A percentile compares a stretch with the other conserved stretches of the same genome.
These are phyloP conservation scores for Xylaria flabelliformis DNA, from an alignment of 495 filamentous ascomycete species.

Conservation along the genomic window DNA sequence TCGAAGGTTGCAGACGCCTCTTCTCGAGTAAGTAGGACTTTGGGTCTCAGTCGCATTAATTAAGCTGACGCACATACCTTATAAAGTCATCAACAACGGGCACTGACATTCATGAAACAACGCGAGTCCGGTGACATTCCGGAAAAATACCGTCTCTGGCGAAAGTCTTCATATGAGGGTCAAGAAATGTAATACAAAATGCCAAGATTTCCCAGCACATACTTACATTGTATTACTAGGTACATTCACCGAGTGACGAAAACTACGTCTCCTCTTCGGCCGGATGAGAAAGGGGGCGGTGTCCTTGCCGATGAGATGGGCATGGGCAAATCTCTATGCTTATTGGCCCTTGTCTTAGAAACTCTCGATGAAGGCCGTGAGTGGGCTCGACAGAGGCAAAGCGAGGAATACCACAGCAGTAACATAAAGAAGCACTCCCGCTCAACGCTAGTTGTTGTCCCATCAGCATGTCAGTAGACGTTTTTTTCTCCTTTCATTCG, in stretches of 20 bases:
- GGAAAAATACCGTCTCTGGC: slow-evolving; percentile 37
- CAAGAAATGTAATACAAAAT: slow-evolving; percentile 31
- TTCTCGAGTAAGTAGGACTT: slow-evolving; percentile 35
- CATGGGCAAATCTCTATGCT: slow-evolving; percentile 53
- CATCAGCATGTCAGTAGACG: slow-evolving; percentile 38
- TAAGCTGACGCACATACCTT: slow-evolving; percentile 1
- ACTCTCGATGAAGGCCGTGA: slow-evolving; percentile 36
- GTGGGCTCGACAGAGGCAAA: slow-evolving; percentile 51
- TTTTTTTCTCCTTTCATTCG: too few species aligned
- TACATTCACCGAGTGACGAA: slow-evolving; percentile 42
- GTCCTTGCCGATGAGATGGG: slow-evolving; percentile 57
- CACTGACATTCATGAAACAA: slow-evolving; percentile 43
- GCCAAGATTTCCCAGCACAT: background rate
- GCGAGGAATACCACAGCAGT: slow-evolving; percentile 8
- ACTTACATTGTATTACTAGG: slow-evolving; percentile 24
- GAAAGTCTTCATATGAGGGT: slow-evolving; percentile 27
- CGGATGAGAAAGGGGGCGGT: slow-evolving; percentile 42
- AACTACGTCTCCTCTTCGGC: slow-evolving; percentile 27
- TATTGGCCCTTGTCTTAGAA: slow-evolving; percentile 44
- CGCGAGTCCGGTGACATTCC: slow-evolving; percentile 42
- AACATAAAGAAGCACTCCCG: slow-evolving; percentile 31
- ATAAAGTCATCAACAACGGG: slow-evolving; percentile 44
- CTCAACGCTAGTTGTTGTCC: slow-evolving; percentile 53
- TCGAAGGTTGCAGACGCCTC: slow-evolving; percentile 30
- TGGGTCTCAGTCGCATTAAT: background rate